These are phyloP conservation scores for Hyphodiscus hymeniophilus DNA, from an alignment of 495 filamentous ascomycete species.

Conservation along the genomic window DNA sequence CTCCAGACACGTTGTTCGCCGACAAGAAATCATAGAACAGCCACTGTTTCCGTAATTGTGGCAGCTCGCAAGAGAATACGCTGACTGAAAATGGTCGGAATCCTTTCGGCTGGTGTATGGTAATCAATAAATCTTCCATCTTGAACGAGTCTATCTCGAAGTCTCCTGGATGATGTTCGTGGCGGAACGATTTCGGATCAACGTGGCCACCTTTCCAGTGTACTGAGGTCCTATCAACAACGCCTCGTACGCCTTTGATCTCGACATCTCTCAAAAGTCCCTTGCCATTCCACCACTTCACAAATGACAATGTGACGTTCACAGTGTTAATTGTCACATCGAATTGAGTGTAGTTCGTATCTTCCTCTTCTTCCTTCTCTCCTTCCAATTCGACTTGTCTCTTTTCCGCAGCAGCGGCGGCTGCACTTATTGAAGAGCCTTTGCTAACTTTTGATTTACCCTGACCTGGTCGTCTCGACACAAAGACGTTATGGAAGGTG, in stretches of 20 bases:
- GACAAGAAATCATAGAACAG: constrained; percentile 96
- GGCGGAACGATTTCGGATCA: constrained; percentile 80
- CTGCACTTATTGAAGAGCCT: constrained; percentile 77
- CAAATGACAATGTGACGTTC: constrained; percentile 93
- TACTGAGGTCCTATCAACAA: constrained; percentile 81
- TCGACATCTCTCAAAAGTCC: constrained; percentile 87
- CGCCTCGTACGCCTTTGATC: constrained; percentile 91
- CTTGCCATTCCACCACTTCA: constrained; percentile 97
- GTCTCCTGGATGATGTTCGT: constrained; percentile 84
- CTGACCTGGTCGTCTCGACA: constrained; percentile 84
- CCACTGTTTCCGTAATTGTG: constrained; percentile 89
- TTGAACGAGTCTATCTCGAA: constrained; percentile 97
- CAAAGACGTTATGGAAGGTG: constrained; percentile 93
- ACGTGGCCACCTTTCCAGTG: constrained; percentile 58
- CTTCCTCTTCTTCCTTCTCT: constrained; percentile 42
- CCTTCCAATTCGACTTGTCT: constrained; percentile 41
- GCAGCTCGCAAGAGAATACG: constrained; percentile 90
- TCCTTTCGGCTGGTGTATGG: constrained; percentile 78
- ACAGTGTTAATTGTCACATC: constrained; percentile 91
- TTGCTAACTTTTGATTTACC: constrained; percentile 74
- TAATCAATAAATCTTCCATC: constrained; percentile 87
- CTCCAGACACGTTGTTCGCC: constrained; percentile 91
- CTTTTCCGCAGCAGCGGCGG: constrained; percentile 76
- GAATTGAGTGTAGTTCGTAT: constrained; percentile 96
- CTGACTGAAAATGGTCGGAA: constrained; percentile 93